A percentile compares a stretch with the other conserved stretches of the same genome.
Conservation (phyloP, 1,284 basidiomycete species). For the Phaffia rhodozyma region DNA sequence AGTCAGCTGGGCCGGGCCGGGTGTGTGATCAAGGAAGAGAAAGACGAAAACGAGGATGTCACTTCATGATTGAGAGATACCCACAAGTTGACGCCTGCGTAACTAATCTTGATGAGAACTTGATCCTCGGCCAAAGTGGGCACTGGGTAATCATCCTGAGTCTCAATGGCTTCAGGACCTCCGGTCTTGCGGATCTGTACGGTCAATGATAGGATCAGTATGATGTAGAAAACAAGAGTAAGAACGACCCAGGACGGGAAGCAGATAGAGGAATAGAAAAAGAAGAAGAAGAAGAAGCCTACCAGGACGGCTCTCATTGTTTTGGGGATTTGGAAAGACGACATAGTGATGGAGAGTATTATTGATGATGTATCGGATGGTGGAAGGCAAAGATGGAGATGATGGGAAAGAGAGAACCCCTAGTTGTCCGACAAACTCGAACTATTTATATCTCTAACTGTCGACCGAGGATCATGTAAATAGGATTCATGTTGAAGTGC, state of each 20-base stretch:
- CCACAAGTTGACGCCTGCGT: slow-evolving; percentile 63
- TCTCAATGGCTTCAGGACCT: slow-evolving; percentile 65
- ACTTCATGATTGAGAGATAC: slow-evolving; percentile 8
- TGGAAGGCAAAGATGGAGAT: background rate
- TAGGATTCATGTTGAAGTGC: too few relatives aligned
- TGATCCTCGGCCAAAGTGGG: slow-evolving; percentile 53
- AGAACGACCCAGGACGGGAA: background rate
- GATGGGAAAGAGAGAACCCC: too few relatives aligned
- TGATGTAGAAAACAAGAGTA: background rate
- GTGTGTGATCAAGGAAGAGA: background rate
- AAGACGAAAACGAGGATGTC: background rate
- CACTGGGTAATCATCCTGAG: slow-evolving; percentile 44
- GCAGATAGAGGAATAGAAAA: too few relatives aligned
- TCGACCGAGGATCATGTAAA: too few relatives aligned
- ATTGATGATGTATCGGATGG: background rate
- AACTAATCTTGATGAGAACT: slow-evolving; percentile 63
- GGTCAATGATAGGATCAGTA: background rate
- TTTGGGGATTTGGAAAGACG: background rate
- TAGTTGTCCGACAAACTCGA: too few relatives aligned
- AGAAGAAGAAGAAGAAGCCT: background rate
- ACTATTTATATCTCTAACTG: too few relatives aligned
- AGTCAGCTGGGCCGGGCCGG: too few relatives aligned
- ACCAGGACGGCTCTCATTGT: slow-evolving; percentile 14
- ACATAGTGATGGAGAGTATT: background rate
- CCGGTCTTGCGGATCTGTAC: slow-evolving; percentile 39